Percentiles rank a stretch among this genome's conserved stretches.
Evolutionary conservation across 441 rosid species (phyloP).

Genomic region (Corymbia citriodora): DNA sequence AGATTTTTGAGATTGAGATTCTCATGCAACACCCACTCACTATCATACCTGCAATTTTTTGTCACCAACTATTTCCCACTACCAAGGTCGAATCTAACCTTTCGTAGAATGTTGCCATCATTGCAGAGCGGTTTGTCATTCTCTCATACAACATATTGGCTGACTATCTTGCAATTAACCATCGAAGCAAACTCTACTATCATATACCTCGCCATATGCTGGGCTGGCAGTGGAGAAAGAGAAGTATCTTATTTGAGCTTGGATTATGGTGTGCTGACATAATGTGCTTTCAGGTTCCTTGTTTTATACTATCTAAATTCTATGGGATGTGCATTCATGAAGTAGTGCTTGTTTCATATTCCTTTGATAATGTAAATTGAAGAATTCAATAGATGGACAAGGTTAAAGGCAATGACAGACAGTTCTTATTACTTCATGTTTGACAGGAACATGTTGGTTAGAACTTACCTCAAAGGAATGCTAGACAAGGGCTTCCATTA

Average conservation of each 20-base stretch:
- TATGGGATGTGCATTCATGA: neutral
- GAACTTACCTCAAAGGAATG: neutral
- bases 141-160: constrained; percentile 91
- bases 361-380: neutral
- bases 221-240: constrained; percentile 85
- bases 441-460: neutral
- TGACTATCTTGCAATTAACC: constrained; percentile 78
- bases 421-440: neutral
- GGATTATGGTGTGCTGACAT: constrained; percentile 93
- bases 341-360: neutral
- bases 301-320: neutral
- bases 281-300: constrained; percentile 85
- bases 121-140: constrained; percentile 66
- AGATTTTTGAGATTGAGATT: neutral
- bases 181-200: constrained; percentile 68
- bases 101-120: constrained; percentile 11
- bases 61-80: neutral
- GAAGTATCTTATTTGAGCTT: constrained; percentile 70
- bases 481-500: neutral
- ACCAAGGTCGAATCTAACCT: neutral
- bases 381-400: neutral
- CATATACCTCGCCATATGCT: constrained; percentile 72
- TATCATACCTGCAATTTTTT: neutral
- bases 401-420: neutral
- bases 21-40: neutral